Base-by-base conservation (phyloP, 2,329 filamentous ascomycete species). In the Sclerotinia spermophila region DNA sequence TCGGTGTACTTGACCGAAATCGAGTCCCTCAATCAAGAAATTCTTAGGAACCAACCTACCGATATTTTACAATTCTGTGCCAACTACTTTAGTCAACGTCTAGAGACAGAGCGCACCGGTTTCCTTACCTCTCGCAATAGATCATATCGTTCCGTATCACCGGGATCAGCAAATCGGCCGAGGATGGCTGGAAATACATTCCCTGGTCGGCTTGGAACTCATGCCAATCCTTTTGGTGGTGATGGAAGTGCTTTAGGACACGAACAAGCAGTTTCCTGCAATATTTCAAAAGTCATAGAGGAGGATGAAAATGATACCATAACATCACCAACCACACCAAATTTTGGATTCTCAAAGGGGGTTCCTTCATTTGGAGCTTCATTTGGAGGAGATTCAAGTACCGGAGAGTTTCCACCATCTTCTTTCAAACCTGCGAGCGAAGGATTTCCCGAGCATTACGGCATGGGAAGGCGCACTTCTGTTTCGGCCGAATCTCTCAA, bases 401-500 rank as follows among this genome's bases (percentile, higher is more conserved):
- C n/a, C 35, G 75, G 80, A 27, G 76, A 78, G 40, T 85, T 87
- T 58, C 83, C 84, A 30, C 82, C 84, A 21, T 82, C 83, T 10
- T 78, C 79, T 72, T 77, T 79, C 79, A 77, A 77, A 66, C 68
- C 74, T 53, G 71, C 74, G 40, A 80, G 87, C 72, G 89, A 92
- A 75, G 89, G 88, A 76, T 93, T 97, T 79, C 96, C 96, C 70
- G 91, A 88, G 76, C 94, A 98, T 81, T 98, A 97, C 83, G 97
- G 97, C 81, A 90, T 97, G 82, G 92, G 89, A 77, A 92, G 96
- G 74, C 92, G 96, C 77, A 97, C 94, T 53, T 98, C 96, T 5
- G 96, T 99, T 68, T 98, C 96, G 55, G 96, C 96, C 66, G 96
- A 99, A 82, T 97, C 95, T 2, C 86, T 98, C 78, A 97, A 97